Conservation (phyloP, 1,139 yeast species). For the Casaregolazyma lundiana region DNA sequence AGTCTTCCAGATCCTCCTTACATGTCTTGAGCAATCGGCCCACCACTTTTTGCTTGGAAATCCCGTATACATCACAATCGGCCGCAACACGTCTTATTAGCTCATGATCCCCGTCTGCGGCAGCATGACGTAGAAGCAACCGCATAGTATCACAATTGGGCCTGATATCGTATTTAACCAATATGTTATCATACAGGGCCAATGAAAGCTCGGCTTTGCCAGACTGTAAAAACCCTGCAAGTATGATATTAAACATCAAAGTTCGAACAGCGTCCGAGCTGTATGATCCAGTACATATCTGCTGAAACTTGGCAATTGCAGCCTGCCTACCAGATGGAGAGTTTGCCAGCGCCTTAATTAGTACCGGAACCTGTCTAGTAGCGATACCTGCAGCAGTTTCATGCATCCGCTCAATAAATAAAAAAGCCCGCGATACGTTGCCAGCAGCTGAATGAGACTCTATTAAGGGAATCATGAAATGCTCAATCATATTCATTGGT, state of each 20-base stretch:
- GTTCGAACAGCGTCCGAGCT: slow-evolving; percentile 23
- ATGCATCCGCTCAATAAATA: slow-evolving; percentile 21
- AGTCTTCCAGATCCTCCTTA: slow-evolving; percentile 2
- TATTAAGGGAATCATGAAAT: slow-evolving; percentile 23
- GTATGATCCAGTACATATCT: slow-evolving; percentile 15
- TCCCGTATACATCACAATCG: slow-evolving; percentile 17
- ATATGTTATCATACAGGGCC: slow-evolving; percentile 15
- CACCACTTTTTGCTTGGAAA: slow-evolving; percentile 7
- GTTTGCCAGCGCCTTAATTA: slow-evolving; percentile 16
- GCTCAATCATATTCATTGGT: slow-evolving; percentile 12
- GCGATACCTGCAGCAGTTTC: slow-evolving; percentile 21
- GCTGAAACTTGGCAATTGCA: slow-evolving; percentile 52
- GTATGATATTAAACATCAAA: slow-evolving; percentile 25
- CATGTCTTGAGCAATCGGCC: neutral
- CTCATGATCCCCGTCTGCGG: slow-evolving; percentile 6
- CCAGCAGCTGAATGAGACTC: slow-evolving; percentile 26
- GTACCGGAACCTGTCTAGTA: slow-evolving; percentile 21
- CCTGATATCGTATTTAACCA: slow-evolving; percentile 16
- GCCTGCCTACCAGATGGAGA: slow-evolving; percentile 48
- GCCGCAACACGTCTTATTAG: slow-evolving; percentile 7
- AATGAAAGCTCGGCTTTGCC: slow-evolving; percentile 14
- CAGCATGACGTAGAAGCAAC: slow-evolving; percentile 18
- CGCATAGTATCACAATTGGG: slow-evolving; percentile 28
- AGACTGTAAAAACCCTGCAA: slow-evolving; percentile 15
- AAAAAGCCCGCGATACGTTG: slow-evolving; percentile 17